phyloP scores from a whole-genome alignment of 2,329 filamentous ascomycete species.

The Penicillium polonicum region DNA sequence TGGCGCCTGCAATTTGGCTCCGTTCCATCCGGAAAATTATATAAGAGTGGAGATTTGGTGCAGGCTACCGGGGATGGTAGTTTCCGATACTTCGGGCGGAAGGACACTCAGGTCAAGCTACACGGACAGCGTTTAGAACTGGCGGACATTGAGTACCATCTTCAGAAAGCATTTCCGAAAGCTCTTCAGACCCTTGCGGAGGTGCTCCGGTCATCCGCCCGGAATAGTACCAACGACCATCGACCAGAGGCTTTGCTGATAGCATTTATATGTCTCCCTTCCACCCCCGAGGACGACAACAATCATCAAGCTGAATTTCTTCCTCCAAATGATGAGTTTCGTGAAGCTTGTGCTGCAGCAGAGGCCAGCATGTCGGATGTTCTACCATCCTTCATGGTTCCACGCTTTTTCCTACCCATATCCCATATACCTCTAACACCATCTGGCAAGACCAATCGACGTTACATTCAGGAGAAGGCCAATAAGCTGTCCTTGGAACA shows the following conservation, averaged over 20 bases:
- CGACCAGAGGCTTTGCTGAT: neutral
- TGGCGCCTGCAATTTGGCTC: neutral
- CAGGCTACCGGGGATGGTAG: neutral
- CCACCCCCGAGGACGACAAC: neutral
- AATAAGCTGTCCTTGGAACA: neutral
- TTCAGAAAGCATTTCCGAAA: neutral
- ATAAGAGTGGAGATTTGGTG: slow-evolving; percentile 3
- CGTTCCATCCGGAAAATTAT: neutral
- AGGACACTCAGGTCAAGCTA: slow-evolving; percentile 1
- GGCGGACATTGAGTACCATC: neutral
- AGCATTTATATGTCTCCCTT: neutral
- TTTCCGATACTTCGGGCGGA: neutral
- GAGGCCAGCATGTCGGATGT: neutral
- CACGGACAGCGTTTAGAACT: neutral
- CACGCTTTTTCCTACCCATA: slow-evolving; percentile 34
- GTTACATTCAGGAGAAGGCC: too few relatives aligned
- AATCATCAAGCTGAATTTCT: neutral
- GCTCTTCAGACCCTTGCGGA: neutral
- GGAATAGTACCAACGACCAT: neutral
- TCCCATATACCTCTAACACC: slow-evolving; percentile 37
- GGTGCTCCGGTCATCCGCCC: neutral
- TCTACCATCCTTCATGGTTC: slow-evolving; percentile 18
- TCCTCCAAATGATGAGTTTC: neutral
- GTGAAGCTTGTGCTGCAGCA: neutral
- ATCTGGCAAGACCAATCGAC: slow-evolving; percentile 39